phyloP scores from a whole-genome alignment of 495 filamentous ascomycete genomes.

The Pseudevernia furfuracea region DNA sequence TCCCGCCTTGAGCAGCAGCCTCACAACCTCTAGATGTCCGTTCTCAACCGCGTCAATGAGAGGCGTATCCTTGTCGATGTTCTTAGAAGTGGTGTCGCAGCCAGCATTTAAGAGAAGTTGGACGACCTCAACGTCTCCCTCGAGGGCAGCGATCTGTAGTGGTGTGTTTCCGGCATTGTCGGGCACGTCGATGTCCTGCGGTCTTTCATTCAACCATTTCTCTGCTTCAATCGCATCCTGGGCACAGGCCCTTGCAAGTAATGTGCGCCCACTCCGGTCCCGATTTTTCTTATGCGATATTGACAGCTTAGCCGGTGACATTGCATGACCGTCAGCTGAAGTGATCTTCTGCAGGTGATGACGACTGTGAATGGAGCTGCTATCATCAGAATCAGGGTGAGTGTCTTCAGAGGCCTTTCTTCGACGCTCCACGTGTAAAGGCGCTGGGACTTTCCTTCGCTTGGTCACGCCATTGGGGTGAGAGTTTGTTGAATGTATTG shows the following conservation, averaged over 20 bases:
- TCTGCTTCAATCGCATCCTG: conserved; percentile 65
- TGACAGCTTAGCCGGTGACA: conserved; percentile 60
- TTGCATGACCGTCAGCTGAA: conserved; percentile 46
- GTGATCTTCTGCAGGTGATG: conserved; percentile 58
- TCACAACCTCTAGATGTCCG: conserved; percentile 83
- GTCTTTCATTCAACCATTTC: conserved; percentile 63
- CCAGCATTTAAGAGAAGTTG: conserved; percentile 64
- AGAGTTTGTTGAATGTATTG: conserved; percentile 45
- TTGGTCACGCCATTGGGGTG: conserved; percentile 30
- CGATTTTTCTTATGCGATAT: conserved; percentile 65
- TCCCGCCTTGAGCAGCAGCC: conserved; percentile 70
- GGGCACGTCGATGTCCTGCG: conserved; percentile 76
- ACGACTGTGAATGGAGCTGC: conserved; percentile 61
- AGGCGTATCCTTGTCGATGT: conserved; percentile 82
- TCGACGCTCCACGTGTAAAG: conserved; percentile 42
- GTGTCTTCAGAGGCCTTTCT: conserved; percentile 54
- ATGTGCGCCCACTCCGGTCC: conserved; percentile 77
- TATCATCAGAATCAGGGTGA: conserved; percentile 64
- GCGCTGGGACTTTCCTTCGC: conserved; percentile 40
- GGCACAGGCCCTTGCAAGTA: conserved; percentile 75
- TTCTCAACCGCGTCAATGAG: conserved; percentile 95
- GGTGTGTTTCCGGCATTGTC: conserved; percentile 94
- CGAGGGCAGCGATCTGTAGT: conserved; percentile 79
- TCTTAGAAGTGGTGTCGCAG: conserved; percentile 73
- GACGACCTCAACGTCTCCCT: conserved; percentile 72